Base-by-base conservation (phyloP, 1,284 basidiomycete species). In the Uromyces viciae-fabae region DNA sequence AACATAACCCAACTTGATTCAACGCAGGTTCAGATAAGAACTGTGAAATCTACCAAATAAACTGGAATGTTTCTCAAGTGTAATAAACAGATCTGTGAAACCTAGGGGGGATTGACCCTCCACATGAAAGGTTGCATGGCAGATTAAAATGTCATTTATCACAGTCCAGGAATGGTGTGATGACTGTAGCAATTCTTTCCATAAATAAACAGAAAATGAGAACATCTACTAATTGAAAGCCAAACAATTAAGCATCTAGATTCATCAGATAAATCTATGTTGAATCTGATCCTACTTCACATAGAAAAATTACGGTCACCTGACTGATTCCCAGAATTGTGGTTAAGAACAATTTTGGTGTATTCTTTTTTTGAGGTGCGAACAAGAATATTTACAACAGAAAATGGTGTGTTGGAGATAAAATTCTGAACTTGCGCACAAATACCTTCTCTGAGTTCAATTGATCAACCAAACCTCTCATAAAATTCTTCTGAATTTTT, bases 401-500 rank as follows among this genome's bases (percentile, higher is more conserved):
- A 31, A 85, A 83, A 54, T 88, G 89, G 75, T 94, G 91, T 69
- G 91, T 90, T 68, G 86, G 86, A 46, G 94, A 91, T 0, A 90
- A 89, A 1, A 85, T 85, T 77, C 86, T 89, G 62, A 14, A 95
- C 87, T 9, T 92, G 88, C 14, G 85, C 86, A 22, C 88, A 87
- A 5, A 93, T 90, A 46, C 88, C 88, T 82, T 94, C 93, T 46
- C 95, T 88, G 81, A 96, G 89, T 85, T 98, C 95, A 19, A 98
- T 87, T 33, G 99, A 87, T 83, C 95, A 92, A 85, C 99, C 97
- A 0, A 93, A 90, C 85, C 98, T 98, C 84, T 95, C 94, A 84
- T 97, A 99, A 68, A 91, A 90, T 46, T 88, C 89, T 86, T 98
- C 94, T 11, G 98, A 93, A 84, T 99, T 98, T 85, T 99, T 99